These are phyloP conservation scores for Monosporozyma solicola DNA, from an alignment of 805 yeast species.

Conservation along the genomic window DNA sequence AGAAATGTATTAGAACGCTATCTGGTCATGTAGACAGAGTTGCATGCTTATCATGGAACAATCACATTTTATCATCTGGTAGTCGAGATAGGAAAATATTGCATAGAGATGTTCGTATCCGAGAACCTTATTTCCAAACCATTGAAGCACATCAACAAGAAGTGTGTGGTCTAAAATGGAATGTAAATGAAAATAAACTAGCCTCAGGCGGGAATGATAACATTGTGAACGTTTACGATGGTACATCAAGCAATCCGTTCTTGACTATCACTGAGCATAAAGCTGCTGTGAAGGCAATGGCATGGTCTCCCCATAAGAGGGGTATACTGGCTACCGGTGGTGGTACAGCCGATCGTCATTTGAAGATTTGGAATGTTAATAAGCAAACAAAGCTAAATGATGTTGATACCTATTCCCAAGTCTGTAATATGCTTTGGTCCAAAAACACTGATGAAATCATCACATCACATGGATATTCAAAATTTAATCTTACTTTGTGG, in stretches of 20 bases:
- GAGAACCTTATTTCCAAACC: conserved; percentile 68
- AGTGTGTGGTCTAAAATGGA: conserved; percentile 95
- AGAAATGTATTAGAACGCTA: conserved; percentile 81
- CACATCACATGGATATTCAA: conserved; percentile 88
- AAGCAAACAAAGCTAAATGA: conserved; percentile 68
- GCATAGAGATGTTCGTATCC: conserved; percentile 85
- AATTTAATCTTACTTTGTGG: conserved; percentile 90
- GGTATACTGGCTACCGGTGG: conserved; percentile 94
- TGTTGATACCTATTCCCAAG: conserved; percentile 93
- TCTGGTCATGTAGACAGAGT: conserved; percentile 83
- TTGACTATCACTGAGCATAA: conserved; percentile 71
- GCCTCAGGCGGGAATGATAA: conserved; percentile 97
- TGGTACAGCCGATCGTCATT: conserved; percentile 86
- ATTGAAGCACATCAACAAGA: conserved; percentile 80
- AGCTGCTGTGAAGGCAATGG: conserved; percentile 93
- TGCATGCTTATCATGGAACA: conserved; percentile 89
- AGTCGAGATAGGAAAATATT: conserved; percentile 75
- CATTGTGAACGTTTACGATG: conserved; percentile 78
- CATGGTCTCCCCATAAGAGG: conserved; percentile 97
- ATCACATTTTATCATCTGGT: conserved; percentile 80
- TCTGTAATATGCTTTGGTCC: conserved; percentile 91
- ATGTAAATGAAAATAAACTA: conserved; percentile 76
- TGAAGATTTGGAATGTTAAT: conserved; percentile 86
- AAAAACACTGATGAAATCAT: conserved; percentile 86
- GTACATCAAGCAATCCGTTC: conserved; percentile 53